phyloP scores from a whole-genome alignment of 345 rosid species.

The Kandelia obovata region DNA sequence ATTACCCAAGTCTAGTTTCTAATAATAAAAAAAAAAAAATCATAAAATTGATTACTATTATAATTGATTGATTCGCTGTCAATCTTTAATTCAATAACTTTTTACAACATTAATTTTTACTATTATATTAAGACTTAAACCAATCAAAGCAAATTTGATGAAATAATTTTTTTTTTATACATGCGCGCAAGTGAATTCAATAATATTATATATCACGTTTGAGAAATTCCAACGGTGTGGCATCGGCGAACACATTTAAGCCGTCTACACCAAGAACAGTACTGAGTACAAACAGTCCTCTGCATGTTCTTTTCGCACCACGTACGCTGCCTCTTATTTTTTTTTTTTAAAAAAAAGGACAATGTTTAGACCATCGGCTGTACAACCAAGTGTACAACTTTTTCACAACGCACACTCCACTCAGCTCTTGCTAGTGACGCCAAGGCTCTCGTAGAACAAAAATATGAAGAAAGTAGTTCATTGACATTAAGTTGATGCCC shows the following conservation, averaged over 20 bases:
- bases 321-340: conserved; percentile 49
- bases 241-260: conserved; percentile 19
- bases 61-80: too few species aligned
- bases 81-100: too few species aligned
- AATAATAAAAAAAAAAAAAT: too few species aligned
- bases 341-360: conserved; percentile 20
- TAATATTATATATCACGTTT: neutral
- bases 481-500: too few species aligned
- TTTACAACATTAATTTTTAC: too few species aligned
- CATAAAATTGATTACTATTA: too few species aligned
- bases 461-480: too few species aligned
- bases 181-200: neutral
- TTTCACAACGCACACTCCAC: conserved; percentile 27
- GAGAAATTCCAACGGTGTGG: conserved; percentile 15
- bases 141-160: too few species aligned
- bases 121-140: too few species aligned
- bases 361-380: conserved; percentile 52
- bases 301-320: conserved; percentile 31
- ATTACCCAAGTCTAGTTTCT: too few species aligned
- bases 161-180: too few species aligned
- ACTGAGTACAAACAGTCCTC: conserved; percentile 12
- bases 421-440: conserved; percentile 47
- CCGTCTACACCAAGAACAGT: conserved; percentile 34
- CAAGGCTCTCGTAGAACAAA: conserved; percentile 89
- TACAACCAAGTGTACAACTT: conserved; percentile 48